Base-by-base conservation (phyloP, 1,284 basidiomycete species). In the Quambalaria eucalypti region DNA sequence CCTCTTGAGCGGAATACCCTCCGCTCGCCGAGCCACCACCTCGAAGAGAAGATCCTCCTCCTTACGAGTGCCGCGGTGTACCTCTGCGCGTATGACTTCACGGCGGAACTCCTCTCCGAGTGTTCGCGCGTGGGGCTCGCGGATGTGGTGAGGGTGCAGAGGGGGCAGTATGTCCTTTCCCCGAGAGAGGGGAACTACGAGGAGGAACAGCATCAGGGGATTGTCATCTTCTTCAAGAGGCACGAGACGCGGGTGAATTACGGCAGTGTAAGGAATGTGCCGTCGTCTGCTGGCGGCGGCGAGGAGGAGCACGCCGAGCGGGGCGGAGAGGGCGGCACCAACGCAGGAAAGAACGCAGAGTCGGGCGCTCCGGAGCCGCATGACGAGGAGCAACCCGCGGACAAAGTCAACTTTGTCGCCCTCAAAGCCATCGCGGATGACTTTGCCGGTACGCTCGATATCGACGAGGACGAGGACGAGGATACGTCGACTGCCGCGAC, bases 41-140 rank as follows among this genome's bases (percentile, higher is more conserved):
- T 71, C 9, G 91, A 95, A 77, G 92, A 97, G 79, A 96, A 96
- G 74, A 84, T 97, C 2, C 65, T 96, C 7, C 78, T 98, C 0
- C 74, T 98, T 4, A 86, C 82, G 39, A 79, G 73, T 29, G 78
- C 77, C 48, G 85, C 85, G 3, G 71, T 87, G 14, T 87, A 87
- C 72, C 81, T 86, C 12, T 70, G 66, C 52, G 64, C 52, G 86
- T 89, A 65, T 71, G 80, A 85, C 66, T 92, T 88, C 78, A 91
- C 87, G 8, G 51, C 28, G 29, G 51, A 59, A 23, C 62, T 73
- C 63, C 64, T 74, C 19, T 57, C 62, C 46, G 65, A 74, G 48
- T 77, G 73, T 46, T 66, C 68, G 62, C 84, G 90, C 39, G 84
- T 97, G 50, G 90, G 89, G 2, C 81, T 95, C 33, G 83, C 82